Evolutionary conservation across 1,284 basidiomycete genomes (phyloP).

Genomic region (Blastosporella zonata): DNA sequence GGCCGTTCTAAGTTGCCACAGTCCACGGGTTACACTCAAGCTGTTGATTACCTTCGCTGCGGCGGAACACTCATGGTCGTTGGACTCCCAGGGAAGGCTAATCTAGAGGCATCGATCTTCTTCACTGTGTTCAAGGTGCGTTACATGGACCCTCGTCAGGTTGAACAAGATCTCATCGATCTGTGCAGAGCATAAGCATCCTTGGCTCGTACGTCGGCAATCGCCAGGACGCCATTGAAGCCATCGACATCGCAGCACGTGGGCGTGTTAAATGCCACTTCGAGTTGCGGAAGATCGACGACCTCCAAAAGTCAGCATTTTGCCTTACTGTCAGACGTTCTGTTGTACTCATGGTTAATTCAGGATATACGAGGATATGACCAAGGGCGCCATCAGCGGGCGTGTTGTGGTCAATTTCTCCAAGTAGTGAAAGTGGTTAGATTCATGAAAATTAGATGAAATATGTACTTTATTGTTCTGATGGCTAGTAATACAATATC

Average conservation of each 20-base stretch:
- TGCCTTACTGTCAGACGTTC: neutral
- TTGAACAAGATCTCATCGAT: neutral
- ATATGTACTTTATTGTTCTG: no score
- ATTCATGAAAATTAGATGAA: no score
- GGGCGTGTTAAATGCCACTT: slow-evolving; percentile 67
- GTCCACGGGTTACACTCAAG: slow-evolving; percentile 65
- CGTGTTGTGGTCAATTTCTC: slow-evolving; percentile 19
- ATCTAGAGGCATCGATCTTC: slow-evolving; percentile 69
- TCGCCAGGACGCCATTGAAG: slow-evolving; percentile 72
- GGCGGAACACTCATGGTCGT: slow-evolving; percentile 73
- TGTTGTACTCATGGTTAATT: neutral
- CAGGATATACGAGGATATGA: slow-evolving; percentile 18
- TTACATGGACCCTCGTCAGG: neutral
- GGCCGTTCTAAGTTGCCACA: slow-evolving; percentile 17
- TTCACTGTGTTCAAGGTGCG: slow-evolving; percentile 64
- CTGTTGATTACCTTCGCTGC: slow-evolving; percentile 64
- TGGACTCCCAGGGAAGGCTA: slow-evolving; percentile 64
- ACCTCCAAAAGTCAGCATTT: slow-evolving; percentile 49
- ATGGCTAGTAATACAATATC: no score
- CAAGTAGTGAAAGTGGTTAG: neutral
- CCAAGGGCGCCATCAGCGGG: slow-evolving; percentile 16
- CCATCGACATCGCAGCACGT: slow-evolving; percentile 65
- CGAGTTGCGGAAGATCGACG: slow-evolving; percentile 44
- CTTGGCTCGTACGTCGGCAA: slow-evolving; percentile 77
- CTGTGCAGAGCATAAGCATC: slow-evolving; percentile 52